A percentile compares a stretch with the other conserved stretches of the same genome.
Conservation (phyloP, 164 flowering plant species). For the Vitis cinerea region DNA sequence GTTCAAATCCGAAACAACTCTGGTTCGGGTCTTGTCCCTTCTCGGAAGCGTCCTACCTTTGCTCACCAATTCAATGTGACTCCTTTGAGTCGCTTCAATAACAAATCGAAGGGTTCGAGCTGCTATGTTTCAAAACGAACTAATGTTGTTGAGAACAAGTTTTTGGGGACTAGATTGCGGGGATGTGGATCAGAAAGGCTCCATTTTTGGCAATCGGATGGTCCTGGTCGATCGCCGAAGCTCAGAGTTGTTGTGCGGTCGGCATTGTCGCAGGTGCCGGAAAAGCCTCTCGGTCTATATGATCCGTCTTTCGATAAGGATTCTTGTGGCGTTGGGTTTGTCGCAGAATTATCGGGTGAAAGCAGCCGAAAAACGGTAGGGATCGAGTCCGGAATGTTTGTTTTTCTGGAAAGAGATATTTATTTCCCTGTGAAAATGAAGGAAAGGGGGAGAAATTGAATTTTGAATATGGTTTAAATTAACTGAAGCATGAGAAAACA, state of each 20-base stretch:
- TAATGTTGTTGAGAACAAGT: conserved; percentile 30
- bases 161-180: conserved; percentile 48
- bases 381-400: neutral
- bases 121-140: conserved; percentile 21
- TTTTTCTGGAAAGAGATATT: neutral
- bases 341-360: conserved; percentile 92
- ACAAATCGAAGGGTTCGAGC: neutral
- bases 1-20: conserved; percentile 28
- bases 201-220: conserved; percentile 68
- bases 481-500: too few relatives aligned
- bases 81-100: conserved; percentile 18
- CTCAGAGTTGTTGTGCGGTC: conserved; percentile 54
- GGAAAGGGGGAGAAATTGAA: neutral
- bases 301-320: conserved; percentile 92
- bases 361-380: conserved; percentile 83
- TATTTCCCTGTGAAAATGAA: too few relatives aligned
- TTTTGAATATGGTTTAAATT: too few relatives aligned
- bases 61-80: conserved; percentile 18
- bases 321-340: conserved; percentile 98
- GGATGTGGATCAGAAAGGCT: conserved; percentile 36
- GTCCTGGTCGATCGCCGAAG: conserved; percentile 66
- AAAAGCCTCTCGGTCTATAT: conserved; percentile 89
- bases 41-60: conserved; percentile 8
- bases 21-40: conserved; percentile 13
- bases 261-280: conserved; percentile 79